Base-by-base conservation (phyloP, 2,329 filamentous ascomycete species). In the Helotiales sp. region DNA sequence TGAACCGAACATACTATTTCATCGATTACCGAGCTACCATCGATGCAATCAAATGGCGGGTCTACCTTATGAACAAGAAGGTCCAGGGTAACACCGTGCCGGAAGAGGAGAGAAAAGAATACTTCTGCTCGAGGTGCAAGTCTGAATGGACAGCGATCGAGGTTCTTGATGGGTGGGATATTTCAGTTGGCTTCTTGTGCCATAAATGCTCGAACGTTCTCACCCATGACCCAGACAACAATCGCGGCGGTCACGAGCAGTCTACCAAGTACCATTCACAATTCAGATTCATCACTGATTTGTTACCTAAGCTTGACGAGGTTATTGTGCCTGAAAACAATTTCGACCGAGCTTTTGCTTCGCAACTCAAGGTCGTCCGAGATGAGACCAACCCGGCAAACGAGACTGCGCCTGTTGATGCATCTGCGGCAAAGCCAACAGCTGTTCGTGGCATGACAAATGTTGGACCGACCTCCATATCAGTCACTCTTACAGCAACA, bases 11-110 rank as follows among this genome's bases (percentile, higher is more conserved):
- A 62, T 99, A 96, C 81, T 99, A 96, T 77, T 99, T 91, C 75
- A 93, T 99, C 72, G 93, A 97, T 72, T 96, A 96, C 70, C 91
- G 95, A 59, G 89, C 91, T 57, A 91, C 93, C 33, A 91, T 99
- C 69, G 95, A 99, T 75, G 91, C 91, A 49, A 96, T 96, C 76
- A 99, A 99, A 74, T 99, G 90, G 83, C 88, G 91, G 62, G 86
- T 96, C 52, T 93, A 93, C 71, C 88, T 88, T 56, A 85, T 98
- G 66, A 92, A 93, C 65, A 93, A 93, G 72, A 86, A 89, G 54
- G 91, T 98, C 58, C 93, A 97, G 74, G 87, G 88, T 15, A 87
- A 91, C 57, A 90, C 90, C 15, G 86, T 90, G 17, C 88, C 91
- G 0, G 88, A 88, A 9, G 84, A 84, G 55, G 93, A 98, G 74